A percentile compares a stretch with the other conserved stretches of the same genome.
Evolutionary conservation across 306 rosid genomes (phyloP).

Genomic region (Vicia villosa): DNA sequence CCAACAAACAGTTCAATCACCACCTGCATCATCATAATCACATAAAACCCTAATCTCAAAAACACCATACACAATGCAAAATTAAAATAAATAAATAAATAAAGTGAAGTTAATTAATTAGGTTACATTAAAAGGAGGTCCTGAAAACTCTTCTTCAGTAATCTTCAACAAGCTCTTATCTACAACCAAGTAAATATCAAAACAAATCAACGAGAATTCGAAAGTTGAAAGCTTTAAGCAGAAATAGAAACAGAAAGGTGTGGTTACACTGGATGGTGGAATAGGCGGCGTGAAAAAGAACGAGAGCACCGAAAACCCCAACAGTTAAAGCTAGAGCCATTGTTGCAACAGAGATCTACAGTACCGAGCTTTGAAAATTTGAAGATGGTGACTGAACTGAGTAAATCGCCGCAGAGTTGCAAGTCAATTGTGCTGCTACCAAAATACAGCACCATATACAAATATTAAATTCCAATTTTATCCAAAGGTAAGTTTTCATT

Average conservation of each 20-base stretch:
- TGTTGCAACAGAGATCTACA: background rate
- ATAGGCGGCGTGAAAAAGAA: slow-evolving; percentile 74
- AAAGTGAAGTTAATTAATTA: background rate
- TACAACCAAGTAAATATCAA: slow-evolving; percentile 39
- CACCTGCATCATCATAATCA: slow-evolving; percentile 47
- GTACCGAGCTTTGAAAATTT: background rate
- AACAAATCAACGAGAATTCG: background rate
- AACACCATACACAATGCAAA: background rate
- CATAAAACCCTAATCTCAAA: background rate
- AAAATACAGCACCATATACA: background rate
- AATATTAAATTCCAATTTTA: background rate
- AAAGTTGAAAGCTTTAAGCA: background rate
- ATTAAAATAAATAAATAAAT: background rate
- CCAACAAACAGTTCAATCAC: slow-evolving; percentile 66
- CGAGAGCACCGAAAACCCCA: slow-evolving; percentile 61
- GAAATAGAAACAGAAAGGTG: background rate
- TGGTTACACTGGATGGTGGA: slow-evolving; percentile 67
- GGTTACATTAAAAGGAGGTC: slow-evolving; percentile 65
- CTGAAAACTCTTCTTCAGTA: slow-evolving; percentile 76
- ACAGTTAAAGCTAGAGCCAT: slow-evolving; percentile 58
- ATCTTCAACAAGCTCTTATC: slow-evolving; percentile 79
- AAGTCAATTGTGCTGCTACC: background rate
- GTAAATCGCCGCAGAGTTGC: background rate
- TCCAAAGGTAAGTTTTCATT: background rate
- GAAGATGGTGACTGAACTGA: background rate